Evolutionary conservation across 371 early-diverging fungal species (phyloP).

Genomic region (Haplosporangium sp.): DNA sequence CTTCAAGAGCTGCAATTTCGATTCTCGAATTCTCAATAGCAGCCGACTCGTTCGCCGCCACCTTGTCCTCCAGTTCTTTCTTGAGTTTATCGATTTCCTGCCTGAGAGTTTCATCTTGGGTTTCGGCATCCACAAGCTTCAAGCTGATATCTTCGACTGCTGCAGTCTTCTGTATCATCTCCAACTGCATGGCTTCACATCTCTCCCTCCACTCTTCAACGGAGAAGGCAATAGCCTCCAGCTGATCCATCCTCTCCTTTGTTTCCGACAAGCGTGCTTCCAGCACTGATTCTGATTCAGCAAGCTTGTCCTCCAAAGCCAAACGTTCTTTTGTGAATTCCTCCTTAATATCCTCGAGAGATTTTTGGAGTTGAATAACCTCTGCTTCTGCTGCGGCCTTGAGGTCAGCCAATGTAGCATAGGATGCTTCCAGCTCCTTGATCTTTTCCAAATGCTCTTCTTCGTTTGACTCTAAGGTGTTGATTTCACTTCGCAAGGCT

Average conservation of each 20-base stretch:
- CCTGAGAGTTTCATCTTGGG: constrained; percentile 6
- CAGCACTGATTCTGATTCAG: constrained; percentile 20
- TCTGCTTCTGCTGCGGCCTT: constrained; percentile 38
- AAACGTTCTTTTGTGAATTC: constrained; percentile 58
- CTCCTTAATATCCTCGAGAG: constrained; percentile 6
- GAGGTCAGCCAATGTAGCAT: background rate
- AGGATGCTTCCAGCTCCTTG: constrained; percentile 51
- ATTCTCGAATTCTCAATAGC: constrained; percentile 54
- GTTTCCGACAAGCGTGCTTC: constrained; percentile 24
- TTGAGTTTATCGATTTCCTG: constrained; percentile 18
- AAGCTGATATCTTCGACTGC: constrained; percentile 13
- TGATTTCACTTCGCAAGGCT: constrained; percentile 54
- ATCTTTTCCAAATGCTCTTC: constrained; percentile 54
- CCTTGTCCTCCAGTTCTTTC: constrained; percentile 22
- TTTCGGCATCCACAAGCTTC: constrained; percentile 12
- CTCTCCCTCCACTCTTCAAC: constrained; percentile 37
- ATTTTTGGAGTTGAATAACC: constrained; percentile 55
- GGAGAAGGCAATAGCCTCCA: constrained; percentile 24
- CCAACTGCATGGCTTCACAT: constrained; percentile 40
- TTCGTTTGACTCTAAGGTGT: constrained; percentile 54
- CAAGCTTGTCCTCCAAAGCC: constrained; percentile 23
- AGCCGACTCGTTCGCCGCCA: background rate
- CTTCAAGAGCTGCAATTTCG: constrained; percentile 32
- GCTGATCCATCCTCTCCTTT: constrained; percentile 22
- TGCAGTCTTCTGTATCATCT: constrained; percentile 35